Evolutionary conservation across 1,284 basidiomycete genomes (phyloP), one percentile per base, ranked within the genome.

Genomic region (Leucoagaricus sp.): DNA sequence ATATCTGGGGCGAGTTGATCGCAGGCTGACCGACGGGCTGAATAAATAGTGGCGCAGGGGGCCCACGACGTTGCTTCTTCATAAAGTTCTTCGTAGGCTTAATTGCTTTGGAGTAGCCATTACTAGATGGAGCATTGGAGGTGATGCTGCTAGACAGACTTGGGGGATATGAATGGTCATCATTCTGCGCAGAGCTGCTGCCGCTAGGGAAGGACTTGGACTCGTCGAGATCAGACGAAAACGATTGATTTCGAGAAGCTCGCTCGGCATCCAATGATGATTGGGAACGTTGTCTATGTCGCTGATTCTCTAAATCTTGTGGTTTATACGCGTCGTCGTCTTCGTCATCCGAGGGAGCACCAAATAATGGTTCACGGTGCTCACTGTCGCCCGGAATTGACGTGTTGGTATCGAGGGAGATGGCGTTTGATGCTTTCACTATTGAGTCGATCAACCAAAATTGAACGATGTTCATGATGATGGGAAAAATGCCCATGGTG

Each of bases 401-500:
- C 0, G 66, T 61, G 51, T 78, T 73, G 2, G 76, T 58, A 36
- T 76, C 77, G 28, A 80, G 65, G 36, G 72, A 66, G 13, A 77
- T 65, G 4, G 73, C 61, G 38, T 72, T 51, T 19, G 83, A 83
- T 1, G 85, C 87, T 69, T 91, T 93, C 67, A 94, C 89, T 60
- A 94, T 92, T 0, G 91, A 91, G 72, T 93, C 91, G 57, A 92
- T 91, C 49, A 92, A 74, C 91, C 91, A 93, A 76, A 93, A 93
- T 69, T 96, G 94, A 17, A 94, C 63, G 48, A 95, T 76, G 70
- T 95, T 98, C 94, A 97, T 97, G 57, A 89, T 78, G 59, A 96
- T 87, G 1, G 96, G 96, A 74, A 97, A 96, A 48, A 98, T 69
- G 55, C 94, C 93, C 92, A 98, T 96, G 33, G 88, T 88, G 65